Evolutionary conservation across 495 filamentous ascomycete species (phyloP), one percentile per base, ranked within the genome.

Genomic region (Penicillium cosmopolitanum): DNA sequence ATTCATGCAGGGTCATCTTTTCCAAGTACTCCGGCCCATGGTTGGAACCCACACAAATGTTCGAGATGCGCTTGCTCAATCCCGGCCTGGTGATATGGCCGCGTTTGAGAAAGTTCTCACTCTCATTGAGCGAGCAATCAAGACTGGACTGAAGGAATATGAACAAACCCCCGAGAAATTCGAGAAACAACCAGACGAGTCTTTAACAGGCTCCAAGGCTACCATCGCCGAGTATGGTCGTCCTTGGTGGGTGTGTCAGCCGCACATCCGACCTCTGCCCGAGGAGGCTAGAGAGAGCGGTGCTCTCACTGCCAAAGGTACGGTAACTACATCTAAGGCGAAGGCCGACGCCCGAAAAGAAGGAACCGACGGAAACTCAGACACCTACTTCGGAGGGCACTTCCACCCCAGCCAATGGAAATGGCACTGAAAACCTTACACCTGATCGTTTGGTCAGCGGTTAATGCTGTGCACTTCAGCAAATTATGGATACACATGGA

Each of bases 171-270:
- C 85, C 8, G 85, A 87, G 60, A 77, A 77, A 40, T 82, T 83
- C 51, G 78, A 80, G 28, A 69, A 63, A 21, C 55, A 66, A 43
- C 53, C 75, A 4, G 65, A 79, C 21, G 67, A 69, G 2, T 72
- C 70, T 7, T 66, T 75, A n/a, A 77, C 71, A 18, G 76, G 85
- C 56, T 93, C 90, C 10, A 81, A 85, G 25, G 82, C 82, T 31
- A 84, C 87, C 2, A 87, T 93, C 31, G 83, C 80, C 56, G 78
- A 83, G 51, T 93, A 90, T 66, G 85, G 84, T 66, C 73, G 90
- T 53, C 95, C 95, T 3, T 97, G 86, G 83, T 99, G 93, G 90
- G 78, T 97, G 5, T 94, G 90, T 46, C 95, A 99, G 75, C 92
- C 95, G 3, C 90, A 97, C 63, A 81, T 97, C 2, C 79, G 95